Evolutionary conservation across 768 basidiomycete species (phyloP).

Genomic region (Mycena alexandri): DNA sequence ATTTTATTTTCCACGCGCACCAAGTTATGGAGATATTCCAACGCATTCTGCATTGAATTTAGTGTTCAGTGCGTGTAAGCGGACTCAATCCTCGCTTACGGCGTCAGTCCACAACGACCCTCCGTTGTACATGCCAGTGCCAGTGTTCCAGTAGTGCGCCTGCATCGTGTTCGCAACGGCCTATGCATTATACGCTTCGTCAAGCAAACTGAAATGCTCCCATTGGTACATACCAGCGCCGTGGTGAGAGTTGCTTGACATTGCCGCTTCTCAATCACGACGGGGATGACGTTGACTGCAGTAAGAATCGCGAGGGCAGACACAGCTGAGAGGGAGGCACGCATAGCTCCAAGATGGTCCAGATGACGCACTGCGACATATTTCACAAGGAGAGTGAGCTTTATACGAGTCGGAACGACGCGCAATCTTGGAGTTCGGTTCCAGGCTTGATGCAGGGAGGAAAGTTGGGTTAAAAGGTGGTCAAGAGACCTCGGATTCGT

Average conservation of each 20-base stretch:
- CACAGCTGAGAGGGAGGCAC: conserved; percentile 15
- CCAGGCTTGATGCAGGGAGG: not conserved
- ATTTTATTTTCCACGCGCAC: not conserved
- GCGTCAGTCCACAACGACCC: conserved; percentile 68
- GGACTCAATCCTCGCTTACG: conserved; percentile 46
- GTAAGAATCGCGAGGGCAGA: conserved; percentile 17
- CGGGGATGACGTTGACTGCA: conserved; percentile 22
- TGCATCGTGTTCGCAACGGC: conserved; percentile 51
- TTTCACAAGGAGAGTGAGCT: not conserved
- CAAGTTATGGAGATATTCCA: conserved; percentile 69
- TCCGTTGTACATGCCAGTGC: conserved; percentile 58
- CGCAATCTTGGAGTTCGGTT: not conserved
- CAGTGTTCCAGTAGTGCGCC: conserved; percentile 55
- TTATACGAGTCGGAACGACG: conserved; percentile 31
- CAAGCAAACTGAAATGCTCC: not conserved
- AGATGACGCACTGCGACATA: too few relatives aligned
- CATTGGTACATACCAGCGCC: conserved; percentile 28
- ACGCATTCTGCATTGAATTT: conserved; percentile 58
- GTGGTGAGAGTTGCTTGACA: conserved; percentile 34
- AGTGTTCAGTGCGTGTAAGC: not conserved
- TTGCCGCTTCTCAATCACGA: conserved; percentile 33
- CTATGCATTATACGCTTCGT: conserved; percentile 30
- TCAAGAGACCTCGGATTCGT: conserved; percentile 27
- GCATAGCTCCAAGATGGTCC: not conserved
- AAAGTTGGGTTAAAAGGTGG: conserved; percentile 10